Evolutionary conservation across 163 green algal genomes (phyloP), one percentile per base, ranked within the genome.

Genomic region (Scenedesmus sp.): DNA sequence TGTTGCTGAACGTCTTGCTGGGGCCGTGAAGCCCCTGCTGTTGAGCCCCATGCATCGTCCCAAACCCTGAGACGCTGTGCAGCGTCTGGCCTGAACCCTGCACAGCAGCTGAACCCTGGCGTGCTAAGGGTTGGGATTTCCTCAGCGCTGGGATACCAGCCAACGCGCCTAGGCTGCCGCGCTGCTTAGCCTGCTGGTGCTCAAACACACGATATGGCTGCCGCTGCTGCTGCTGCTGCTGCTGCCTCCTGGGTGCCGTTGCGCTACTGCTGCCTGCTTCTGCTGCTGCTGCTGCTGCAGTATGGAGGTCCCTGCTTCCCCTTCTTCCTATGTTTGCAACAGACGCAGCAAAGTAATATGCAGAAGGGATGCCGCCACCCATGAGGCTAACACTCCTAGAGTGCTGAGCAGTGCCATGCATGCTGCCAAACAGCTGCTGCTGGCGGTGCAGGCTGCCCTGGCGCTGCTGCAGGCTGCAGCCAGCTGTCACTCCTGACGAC

Each of bases 271-370:
- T 43, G 20, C 68, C 85, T 72, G 13, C 61, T n/a, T 10, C 80
- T 43, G 86, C 72, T 88, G 89, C 92, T 89, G 86, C 18, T 56
- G 33, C 65, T 70, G 73, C 37, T 88, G 56, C 46, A 68, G 90
- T 26, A n/a, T 79, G 65, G 70, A 61, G 44, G 33, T 81, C 68
- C 3, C 43, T 76, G 70, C 86, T 65, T 12, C 33, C 20, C 4
- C 76, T 40, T 3, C 35, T 83, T 43, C 18, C 46, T 26, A 65
- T 44, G 9, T 40, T 18, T 30, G 85, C 61, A 15, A 89, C 65
- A 83, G 85, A 82, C 2, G 85, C 68, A 72, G 85, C 85, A 70
- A 89, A 83, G 43, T 35, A 72, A 1, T 37, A 40, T 2, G 85
- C 85, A 40, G 85, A 84, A 22, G 85, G 70, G 3, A 85, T 44